phyloP scores from a whole-genome alignment of 1,139 yeast species.

The Magnusiomyces sp. region DNA sequence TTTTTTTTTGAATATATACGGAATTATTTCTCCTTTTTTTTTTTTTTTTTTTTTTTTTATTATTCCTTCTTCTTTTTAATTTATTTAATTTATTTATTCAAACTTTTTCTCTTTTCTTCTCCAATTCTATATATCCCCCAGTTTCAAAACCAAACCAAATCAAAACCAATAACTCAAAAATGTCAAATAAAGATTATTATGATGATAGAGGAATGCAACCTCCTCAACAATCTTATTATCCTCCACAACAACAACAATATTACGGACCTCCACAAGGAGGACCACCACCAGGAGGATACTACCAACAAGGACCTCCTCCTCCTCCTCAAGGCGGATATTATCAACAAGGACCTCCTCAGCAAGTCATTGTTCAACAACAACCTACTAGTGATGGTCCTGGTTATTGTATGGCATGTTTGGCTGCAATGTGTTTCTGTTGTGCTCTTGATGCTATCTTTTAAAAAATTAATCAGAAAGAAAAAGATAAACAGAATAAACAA shows the following conservation, averaged over 20 bases:
- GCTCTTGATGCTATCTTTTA: conserved; percentile 23
- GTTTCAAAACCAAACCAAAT: too few species aligned
- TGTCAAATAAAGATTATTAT: too few species aligned
- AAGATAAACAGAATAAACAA: too few species aligned
- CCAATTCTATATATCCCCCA: too few species aligned
- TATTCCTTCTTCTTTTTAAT: too few species aligned
- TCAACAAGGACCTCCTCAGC: conserved; percentile 29
- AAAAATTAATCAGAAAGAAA: background rate
- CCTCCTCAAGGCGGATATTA: conserved; percentile 6
- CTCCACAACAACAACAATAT: conserved; percentile 13
- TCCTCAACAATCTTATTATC: too few species aligned
- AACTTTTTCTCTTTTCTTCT: too few species aligned
- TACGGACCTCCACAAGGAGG: conserved; percentile 13
- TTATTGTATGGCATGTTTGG: conserved; percentile 35
- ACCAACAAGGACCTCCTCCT: conserved; percentile 17
- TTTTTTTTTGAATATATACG: background rate
- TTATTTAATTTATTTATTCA: too few species aligned
- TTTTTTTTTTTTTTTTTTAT: background rate
- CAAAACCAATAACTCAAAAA: too few species aligned
- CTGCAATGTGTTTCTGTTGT: conserved; percentile 36
- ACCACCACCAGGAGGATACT: conserved; percentile 22
- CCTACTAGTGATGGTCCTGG: conserved; percentile 22
- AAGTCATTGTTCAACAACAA: conserved; percentile 35
- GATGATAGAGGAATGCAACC: too few species aligned
- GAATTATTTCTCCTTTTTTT: background rate